Percentiles rank a stretch among this genome's conserved stretches.
phyloP scores from a whole-genome alignment of 345 rosid species.

The Linum usitatissimum region DNA sequence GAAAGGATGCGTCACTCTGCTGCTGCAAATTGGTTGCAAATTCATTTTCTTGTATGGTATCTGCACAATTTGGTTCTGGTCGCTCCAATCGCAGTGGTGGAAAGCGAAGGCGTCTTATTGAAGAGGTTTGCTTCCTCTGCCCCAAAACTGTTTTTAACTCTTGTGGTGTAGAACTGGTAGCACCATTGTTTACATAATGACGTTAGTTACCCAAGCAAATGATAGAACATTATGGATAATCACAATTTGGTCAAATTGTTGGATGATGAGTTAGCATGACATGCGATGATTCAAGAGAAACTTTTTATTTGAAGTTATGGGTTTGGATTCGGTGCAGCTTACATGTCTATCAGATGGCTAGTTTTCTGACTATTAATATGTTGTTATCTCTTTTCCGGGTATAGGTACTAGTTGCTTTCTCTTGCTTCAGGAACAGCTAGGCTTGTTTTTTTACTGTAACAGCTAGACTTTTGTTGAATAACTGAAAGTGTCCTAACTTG shows the following conservation, averaged over 20 bases:
- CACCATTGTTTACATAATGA: not conserved
- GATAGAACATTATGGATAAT: not conserved
- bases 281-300: too few relatives aligned
- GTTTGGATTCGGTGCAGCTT: too few relatives aligned
- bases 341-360: too few relatives aligned
- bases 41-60: conserved; percentile 46
- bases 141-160: not conserved
- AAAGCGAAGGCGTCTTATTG: conserved; percentile 69
- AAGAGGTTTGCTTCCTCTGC: conserved; percentile 48
- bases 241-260: not conserved
- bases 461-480: too few relatives aligned
- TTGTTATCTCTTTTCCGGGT: too few relatives aligned
- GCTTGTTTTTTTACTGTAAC: too few relatives aligned
- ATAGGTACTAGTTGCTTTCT: too few relatives aligned
- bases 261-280: too few relatives aligned
- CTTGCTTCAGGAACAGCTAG: too few relatives aligned
- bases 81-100: conserved; percentile 73
- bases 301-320: too few relatives aligned
- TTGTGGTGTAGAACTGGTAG: not conserved
- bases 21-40: conserved; percentile 81
- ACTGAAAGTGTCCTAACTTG: too few relatives aligned
- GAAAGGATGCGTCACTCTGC: conserved; percentile 92
- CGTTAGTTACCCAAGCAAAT: not conserved
- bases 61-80: conserved; percentile 52
- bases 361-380: too few relatives aligned